A percentile compares a stretch with the other conserved stretches of the same genome.
phyloP scores from a whole-genome alignment of 2,329 filamentous ascomycete species.

The Didymella segeticola region DNA sequence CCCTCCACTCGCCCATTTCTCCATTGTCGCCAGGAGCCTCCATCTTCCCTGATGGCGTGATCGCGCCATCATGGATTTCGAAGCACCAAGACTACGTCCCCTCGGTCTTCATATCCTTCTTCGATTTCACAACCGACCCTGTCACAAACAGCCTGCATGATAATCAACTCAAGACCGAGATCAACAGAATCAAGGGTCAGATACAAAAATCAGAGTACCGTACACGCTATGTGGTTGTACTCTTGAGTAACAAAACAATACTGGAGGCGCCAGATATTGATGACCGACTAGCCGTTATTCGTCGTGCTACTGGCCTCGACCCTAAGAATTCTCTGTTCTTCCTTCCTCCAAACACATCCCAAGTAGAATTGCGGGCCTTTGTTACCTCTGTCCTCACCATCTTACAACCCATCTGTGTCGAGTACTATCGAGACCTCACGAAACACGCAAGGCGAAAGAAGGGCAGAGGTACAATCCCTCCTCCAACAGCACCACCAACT shows the following conservation, averaged over 20 bases:
- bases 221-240: constrained; percentile 75
- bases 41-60: constrained; percentile 87
- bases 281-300: constrained; percentile 79
- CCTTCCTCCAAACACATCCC: constrained; percentile 74
- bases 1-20: constrained; percentile 90
- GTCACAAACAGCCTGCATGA: constrained; percentile 81
- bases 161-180: constrained; percentile 85
- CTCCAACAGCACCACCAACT: constrained; percentile 82
- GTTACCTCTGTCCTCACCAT: constrained; percentile 74
- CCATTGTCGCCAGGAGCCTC: constrained; percentile 83
- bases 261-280: constrained; percentile 67
- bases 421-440: constrained; percentile 94
- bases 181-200: constrained; percentile 75
- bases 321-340: constrained; percentile 82
- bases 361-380: constrained; percentile 74
- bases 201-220: constrained; percentile 77
- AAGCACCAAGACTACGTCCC: constrained; percentile 90
- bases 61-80: constrained; percentile 80
- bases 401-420: constrained; percentile 76
- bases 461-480: constrained; percentile 76
- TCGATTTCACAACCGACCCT: constrained; percentile 74
- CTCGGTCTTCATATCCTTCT: constrained; percentile 81
- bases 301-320: constrained; percentile 79
- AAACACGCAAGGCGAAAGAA: constrained; percentile 90
- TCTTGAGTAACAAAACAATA: constrained; percentile 74